Percentiles rank a stretch among this genome's conserved stretches.
Evolutionary conservation across 2,329 filamentous ascomycete species (phyloP).

Genomic region (Alternaria sp.): DNA sequence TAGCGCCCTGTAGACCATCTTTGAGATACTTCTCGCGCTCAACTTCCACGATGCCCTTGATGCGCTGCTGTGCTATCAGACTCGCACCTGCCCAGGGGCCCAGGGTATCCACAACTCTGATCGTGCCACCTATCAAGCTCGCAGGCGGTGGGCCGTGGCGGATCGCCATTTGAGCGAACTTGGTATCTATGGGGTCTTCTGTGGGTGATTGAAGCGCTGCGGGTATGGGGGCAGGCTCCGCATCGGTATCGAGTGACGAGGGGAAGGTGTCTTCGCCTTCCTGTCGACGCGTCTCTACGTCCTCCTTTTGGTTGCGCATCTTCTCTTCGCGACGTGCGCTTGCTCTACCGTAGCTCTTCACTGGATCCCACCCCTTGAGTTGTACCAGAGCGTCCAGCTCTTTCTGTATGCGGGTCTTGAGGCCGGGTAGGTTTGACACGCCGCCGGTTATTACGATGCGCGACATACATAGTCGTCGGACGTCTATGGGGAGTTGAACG

Average conservation of each 20-base stretch:
- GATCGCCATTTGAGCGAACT: slow-evolving; percentile 59
- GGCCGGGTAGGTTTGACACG: slow-evolving; percentile 76
- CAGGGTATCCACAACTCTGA: slow-evolving; percentile 72
- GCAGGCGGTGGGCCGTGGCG: slow-evolving; percentile 48
- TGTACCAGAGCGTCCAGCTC: slow-evolving; percentile 74
- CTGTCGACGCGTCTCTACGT: slow-evolving; percentile 23
- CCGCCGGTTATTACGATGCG: slow-evolving; percentile 87
- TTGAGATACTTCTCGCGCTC: slow-evolving; percentile 75
- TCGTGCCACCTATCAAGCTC: slow-evolving; percentile 59
- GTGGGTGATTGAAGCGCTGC: slow-evolving; percentile 58
- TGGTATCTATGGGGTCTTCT: slow-evolving; percentile 64
- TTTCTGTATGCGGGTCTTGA: slow-evolving; percentile 77
- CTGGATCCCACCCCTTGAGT: slow-evolving; percentile 75
- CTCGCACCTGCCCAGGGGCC: slow-evolving; percentile 79
- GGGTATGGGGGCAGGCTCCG: slow-evolving; percentile 18
- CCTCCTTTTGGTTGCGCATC: slow-evolving; percentile 32
- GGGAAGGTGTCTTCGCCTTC: slow-evolving; percentile 33
- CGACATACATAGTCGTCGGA: slow-evolving; percentile 84
- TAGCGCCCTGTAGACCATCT: slow-evolving; percentile 69
- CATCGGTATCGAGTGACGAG: slow-evolving; percentile 22
- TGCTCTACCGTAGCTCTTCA: slow-evolving; percentile 72
- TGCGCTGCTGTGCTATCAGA: slow-evolving; percentile 70
- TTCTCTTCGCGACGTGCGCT: slow-evolving; percentile 40
- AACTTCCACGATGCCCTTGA: slow-evolving; percentile 71
- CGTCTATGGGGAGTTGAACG: slow-evolving; percentile 78